Evolutionary conservation across 2,329 filamentous ascomycete species (phyloP).

Genomic region (Zopfia rhizophila): DNA sequence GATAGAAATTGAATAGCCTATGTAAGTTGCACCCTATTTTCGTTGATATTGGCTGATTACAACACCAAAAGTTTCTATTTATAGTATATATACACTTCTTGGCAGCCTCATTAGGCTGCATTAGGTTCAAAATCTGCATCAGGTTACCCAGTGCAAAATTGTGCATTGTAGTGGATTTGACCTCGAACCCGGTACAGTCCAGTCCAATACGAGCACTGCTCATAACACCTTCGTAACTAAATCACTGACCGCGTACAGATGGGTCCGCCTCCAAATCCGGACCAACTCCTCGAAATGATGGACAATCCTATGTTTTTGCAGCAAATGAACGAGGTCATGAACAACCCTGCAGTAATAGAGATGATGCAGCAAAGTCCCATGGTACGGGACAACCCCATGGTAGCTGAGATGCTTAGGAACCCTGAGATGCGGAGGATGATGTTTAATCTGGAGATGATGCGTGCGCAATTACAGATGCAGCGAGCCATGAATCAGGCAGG

Average conservation of each 20-base stretch:
- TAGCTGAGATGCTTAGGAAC: constrained; percentile 86
- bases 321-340: constrained; percentile 92
- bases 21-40: too few relatives aligned
- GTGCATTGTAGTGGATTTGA: too few relatives aligned
- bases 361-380: constrained; percentile 73
- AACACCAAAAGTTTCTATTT: too few relatives aligned
- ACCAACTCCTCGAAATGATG: constrained; percentile 85
- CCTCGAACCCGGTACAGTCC: too few relatives aligned
- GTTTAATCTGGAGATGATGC: constrained; percentile 86
- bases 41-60: too few relatives aligned
- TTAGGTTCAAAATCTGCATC: too few relatives aligned
- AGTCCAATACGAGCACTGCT: too few relatives aligned
- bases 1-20: too few relatives aligned
- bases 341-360: constrained; percentile 91
- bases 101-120: too few relatives aligned
- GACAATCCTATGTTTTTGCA: constrained; percentile 87
- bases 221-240: too few relatives aligned
- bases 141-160: too few relatives aligned
- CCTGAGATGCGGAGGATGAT: constrained; percentile 92
- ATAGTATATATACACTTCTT: too few relatives aligned
- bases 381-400: constrained; percentile 83
- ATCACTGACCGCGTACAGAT: constrained; percentile 68
- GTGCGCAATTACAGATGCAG: constrained; percentile 85
- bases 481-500: constrained; percentile 66
- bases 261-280: constrained; percentile 84